Evolutionary conservation across 371 early-diverging fungal genomes (phyloP).

Genomic region (Batkoa obscura): DNA sequence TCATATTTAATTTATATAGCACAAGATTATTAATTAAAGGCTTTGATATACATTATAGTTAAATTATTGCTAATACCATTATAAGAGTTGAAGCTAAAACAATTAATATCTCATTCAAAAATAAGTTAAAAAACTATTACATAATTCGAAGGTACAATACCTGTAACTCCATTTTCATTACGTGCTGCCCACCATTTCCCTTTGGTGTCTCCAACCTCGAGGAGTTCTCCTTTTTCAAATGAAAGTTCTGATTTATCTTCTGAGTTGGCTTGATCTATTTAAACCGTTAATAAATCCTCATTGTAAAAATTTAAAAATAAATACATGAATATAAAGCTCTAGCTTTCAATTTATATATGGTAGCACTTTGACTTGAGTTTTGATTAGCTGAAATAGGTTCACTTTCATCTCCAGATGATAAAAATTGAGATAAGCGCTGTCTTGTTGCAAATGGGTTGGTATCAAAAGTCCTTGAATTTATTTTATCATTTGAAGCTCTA

Average conservation of each 20-base stretch:
- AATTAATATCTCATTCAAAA: no score
- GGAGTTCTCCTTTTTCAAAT: conserved; percentile 61
- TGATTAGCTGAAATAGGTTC: neutral
- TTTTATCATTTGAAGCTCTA: no score
- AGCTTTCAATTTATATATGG: neutral
- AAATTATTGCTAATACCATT: no score
- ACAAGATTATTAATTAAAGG: no score
- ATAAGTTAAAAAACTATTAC: neutral
- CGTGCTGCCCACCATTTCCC: conserved; percentile 95
- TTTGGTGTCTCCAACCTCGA: conserved; percentile 71
- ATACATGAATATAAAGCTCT: conserved; percentile 5
- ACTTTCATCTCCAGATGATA: neutral
- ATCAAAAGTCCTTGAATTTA: neutral
- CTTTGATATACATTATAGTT: no score
- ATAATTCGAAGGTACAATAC: conserved; percentile 92
- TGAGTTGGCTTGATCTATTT: conserved; percentile 56
- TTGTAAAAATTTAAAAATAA: neutral
- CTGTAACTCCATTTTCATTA: conserved; percentile 52
- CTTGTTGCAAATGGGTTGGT: neutral
- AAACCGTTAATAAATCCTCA: neutral
- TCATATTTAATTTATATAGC: no score
- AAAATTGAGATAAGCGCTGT: neutral
- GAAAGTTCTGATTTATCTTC: conserved; percentile 85
- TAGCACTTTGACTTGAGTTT: no score
- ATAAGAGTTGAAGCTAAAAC: no score